Base-by-base conservation (phyloP, 2,329 filamentous ascomycete genomes). In the Ceratocystis destructans region DNA sequence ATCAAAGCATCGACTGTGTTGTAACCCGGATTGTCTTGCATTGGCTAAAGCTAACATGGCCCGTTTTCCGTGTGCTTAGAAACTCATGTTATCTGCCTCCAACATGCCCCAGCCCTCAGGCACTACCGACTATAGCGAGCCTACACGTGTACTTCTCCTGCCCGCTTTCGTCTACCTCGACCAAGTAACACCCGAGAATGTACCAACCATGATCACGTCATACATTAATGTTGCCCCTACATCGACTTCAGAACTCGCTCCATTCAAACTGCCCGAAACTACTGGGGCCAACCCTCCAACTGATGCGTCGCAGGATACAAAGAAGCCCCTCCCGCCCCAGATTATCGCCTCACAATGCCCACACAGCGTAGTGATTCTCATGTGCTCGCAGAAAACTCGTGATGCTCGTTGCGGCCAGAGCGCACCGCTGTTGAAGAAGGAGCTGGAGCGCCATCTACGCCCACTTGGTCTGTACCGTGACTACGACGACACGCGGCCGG, bases 401-500 rank as follows among this genome's bases (percentile, higher is more conserved):
- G 94, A 97, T 75, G 92, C 90, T 0, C 88, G 94, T 71, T 97
- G 94, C 74, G 94, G 93, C 0, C 92, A 96, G 78, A 94, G 88
- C 44, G 94, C 94, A 1, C 94, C 94, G 2, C 80, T 99, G 1
- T 79, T 97, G n/a, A 83, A 86, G 59, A 87, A 87, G 72, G 94
- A 97, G 76, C 84, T 99, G 65, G 90, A 96, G 78, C 83, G 93
- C 1, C 90, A 96, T 74, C 81, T 97, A 45, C 86, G 91, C 0
- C 88, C 89, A 1, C 79, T 96, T 12, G 92, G 91, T 0, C 77
- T 99, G 22, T 92, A 88, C 75, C 86, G 94, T 37, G 93, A 97
- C 73, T 77, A 94, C 61, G 85, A 95, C 73, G 94, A 99, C 74
- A 86, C 91, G 74, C 79, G 94, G 67, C 90, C 92, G 0, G 93